Evolutionary conservation across 352 stramenopile genomes (phyloP).

Genomic region (Phytophthora pisi): DNA sequence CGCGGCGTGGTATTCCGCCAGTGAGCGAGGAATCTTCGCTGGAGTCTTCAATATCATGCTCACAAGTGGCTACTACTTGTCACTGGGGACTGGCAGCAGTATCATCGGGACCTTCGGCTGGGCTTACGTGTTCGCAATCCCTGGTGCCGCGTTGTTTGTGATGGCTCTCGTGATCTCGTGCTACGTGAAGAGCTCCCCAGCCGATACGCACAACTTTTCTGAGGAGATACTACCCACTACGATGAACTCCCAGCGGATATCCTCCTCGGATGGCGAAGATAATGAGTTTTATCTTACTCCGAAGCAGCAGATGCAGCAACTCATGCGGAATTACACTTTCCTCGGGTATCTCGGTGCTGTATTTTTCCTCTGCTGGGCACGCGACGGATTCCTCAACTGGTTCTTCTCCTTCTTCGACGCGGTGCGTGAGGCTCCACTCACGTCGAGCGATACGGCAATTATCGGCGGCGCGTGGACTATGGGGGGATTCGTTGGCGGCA

Average conservation of each 20-base stretch:
- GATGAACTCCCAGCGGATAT: conserved; percentile 1
- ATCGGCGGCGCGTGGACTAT: conserved; percentile 70
- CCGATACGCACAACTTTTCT: conserved; percentile 32
- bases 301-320: conserved; percentile 51
- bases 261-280: conserved; percentile 9
- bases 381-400: conserved; percentile 71
- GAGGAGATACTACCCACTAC: neutral
- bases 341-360: conserved; percentile 63
- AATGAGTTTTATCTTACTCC: conserved; percentile 30
- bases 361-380: conserved; percentile 67
- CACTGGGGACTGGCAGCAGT: conserved; percentile 54
- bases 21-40: conserved; percentile 58
- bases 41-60: conserved; percentile 81
- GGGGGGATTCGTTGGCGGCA: conserved; percentile 61
- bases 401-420: conserved; percentile 75
- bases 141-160: conserved; percentile 41
- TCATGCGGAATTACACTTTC: conserved; percentile 62
- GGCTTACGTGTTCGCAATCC: conserved; percentile 64
- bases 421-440: conserved; percentile 45
- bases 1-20: conserved; percentile 59
- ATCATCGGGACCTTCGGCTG: conserved; percentile 59
- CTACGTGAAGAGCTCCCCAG: conserved; percentile 56
- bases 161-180: conserved; percentile 56
- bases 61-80: conserved; percentile 67
- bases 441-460: conserved; percentile 51